Evolutionary conservation across 2,329 filamentous ascomycete genomes (phyloP).

Genomic region (Neofusicoccum sp.): DNA sequence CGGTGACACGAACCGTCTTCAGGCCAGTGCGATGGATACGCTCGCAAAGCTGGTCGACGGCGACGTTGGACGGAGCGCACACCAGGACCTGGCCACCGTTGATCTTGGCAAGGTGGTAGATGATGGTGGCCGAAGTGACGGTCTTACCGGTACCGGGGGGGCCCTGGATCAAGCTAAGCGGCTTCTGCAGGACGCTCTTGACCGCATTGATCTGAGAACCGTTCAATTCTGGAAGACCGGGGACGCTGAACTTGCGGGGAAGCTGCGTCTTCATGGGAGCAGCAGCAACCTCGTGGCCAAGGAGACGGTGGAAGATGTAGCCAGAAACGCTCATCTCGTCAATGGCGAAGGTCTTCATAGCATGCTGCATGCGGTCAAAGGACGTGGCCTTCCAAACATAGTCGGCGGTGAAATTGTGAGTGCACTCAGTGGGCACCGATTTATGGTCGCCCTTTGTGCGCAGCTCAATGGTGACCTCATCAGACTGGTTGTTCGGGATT

Average conservation of each 20-base stretch:
- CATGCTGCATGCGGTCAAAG: slow-evolving; percentile 97
- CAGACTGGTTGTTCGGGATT: slow-evolving; percentile 98
- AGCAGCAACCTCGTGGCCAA: slow-evolving; percentile 91
- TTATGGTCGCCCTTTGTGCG: slow-evolving; percentile 95
- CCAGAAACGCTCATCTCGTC: slow-evolving; percentile 98
- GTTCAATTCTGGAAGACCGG: slow-evolving; percentile 90
- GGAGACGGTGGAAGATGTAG: slow-evolving; percentile 95
- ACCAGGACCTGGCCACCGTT: slow-evolving; percentile 93
- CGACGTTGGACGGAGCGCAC: slow-evolving; percentile 96
- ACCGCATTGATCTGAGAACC: slow-evolving; percentile 94
- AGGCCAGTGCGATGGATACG: slow-evolving; percentile 91
- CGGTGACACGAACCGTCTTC: slow-evolving; percentile 96
- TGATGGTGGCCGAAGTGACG: slow-evolving; percentile 96
- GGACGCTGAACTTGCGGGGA: slow-evolving; percentile 95
- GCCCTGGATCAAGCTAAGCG: slow-evolving; percentile 92
- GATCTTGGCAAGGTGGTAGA: slow-evolving; percentile 94
- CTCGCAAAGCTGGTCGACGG: slow-evolving; percentile 96
- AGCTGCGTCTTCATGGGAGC: slow-evolving; percentile 94
- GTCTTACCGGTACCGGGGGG: slow-evolving; percentile 98
- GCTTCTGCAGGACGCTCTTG: slow-evolving; percentile 89
- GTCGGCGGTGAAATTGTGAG: slow-evolving; percentile 96
- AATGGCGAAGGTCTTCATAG: slow-evolving; percentile 98
- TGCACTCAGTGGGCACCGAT: slow-evolving; percentile 90
- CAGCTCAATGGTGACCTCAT: slow-evolving; percentile 93
- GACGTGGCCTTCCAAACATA: slow-evolving; percentile 99